Base-by-base conservation (phyloP, 257 asterid genomes). In the Forsythia viridissima region DNA sequence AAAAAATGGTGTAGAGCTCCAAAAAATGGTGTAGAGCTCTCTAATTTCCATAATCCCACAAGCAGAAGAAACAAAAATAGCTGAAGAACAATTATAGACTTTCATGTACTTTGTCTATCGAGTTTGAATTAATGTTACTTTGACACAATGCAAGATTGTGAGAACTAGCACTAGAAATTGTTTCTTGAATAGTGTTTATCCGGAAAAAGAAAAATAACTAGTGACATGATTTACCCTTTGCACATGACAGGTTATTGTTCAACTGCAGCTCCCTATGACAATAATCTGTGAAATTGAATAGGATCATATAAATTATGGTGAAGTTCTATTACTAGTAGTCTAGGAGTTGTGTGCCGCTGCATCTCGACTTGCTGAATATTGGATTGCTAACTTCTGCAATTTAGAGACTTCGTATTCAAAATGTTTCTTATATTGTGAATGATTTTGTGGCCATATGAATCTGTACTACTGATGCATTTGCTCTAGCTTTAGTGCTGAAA, bases 401-500 rank as follows among this genome's bases (percentile, higher is more conserved):
- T 30, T 63, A 9, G 70, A 30, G 70, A 63, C 70, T 63, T 30
- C 3, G 1, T 48, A 48, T 55, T 9, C 70, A 9, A 11, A 30
- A 21, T 30, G 38, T 63, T 24, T 11, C 70, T 63, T 63, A 5
- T 9, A 3, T 10, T 63, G 20, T 63, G 70, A 63, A 63, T 21
- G 38, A 7, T 63, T 30, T 63, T 30, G 16, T 63, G n/a, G 67
- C 40, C n/a, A 21, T 63, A 11, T 63, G 70, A 63, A 63, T 63
- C 40, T 63, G 59, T 41, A 39, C 44, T 75, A 15, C 24, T 61
- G 59, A 69, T 39, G 37, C 57, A 72, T 76, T 42, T 78, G 59
- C 77, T 78, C 72, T 69, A 63, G 80, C 73, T 78, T 57, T 70
- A 41, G 71, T 52, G 70, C 67, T 66, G 69, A 72, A 46, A 40